phyloP scores from a whole-genome alignment of 2,329 filamentous ascomycete genomes.

The Anisogramma anomala region DNA sequence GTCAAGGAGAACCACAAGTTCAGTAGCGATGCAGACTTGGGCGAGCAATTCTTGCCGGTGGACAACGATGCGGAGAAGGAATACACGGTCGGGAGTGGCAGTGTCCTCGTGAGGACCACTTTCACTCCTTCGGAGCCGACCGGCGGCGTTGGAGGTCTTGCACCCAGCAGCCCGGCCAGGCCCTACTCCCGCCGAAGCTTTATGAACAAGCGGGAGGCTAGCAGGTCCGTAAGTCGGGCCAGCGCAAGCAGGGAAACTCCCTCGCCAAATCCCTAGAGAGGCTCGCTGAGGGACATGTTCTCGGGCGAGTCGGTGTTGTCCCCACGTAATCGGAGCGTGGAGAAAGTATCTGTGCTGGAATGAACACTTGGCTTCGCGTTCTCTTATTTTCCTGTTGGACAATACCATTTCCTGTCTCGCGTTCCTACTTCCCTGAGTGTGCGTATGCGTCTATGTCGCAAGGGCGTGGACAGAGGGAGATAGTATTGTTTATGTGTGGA shows the following conservation, averaged over 20 bases:
- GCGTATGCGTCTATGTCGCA: neutral
- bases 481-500: neutral
- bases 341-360: neutral
- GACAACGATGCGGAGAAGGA: slow-evolving; percentile 58
- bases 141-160: slow-evolving; percentile 19
- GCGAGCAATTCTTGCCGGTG: slow-evolving; percentile 83
- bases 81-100: slow-evolving; percentile 61
- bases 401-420: slow-evolving; percentile 2
- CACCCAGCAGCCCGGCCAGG: slow-evolving; percentile 35
- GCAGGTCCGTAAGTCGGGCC: slow-evolving; percentile 19
- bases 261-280: slow-evolving; percentile 20
- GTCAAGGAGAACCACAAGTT: slow-evolving; percentile 81
- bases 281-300: slow-evolving; percentile 7
- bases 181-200: slow-evolving; percentile 39
- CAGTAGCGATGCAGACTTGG: slow-evolving; percentile 70
- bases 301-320: slow-evolving; percentile 12
- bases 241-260: slow-evolving; percentile 32
- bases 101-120: slow-evolving; percentile 60
- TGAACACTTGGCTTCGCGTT: neutral
- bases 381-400: neutral
- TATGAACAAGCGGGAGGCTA: slow-evolving; percentile 41
- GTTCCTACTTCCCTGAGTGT: neutral
- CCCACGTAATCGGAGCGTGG: neutral
- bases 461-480: neutral
- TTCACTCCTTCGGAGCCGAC: slow-evolving; percentile 47